A percentile compares a stretch with the other conserved stretches of the same genome.
These are phyloP conservation scores for Cladobotryum mycophilum DNA, from an alignment of 2,329 filamentous ascomycete species.

Conservation along the genomic window DNA sequence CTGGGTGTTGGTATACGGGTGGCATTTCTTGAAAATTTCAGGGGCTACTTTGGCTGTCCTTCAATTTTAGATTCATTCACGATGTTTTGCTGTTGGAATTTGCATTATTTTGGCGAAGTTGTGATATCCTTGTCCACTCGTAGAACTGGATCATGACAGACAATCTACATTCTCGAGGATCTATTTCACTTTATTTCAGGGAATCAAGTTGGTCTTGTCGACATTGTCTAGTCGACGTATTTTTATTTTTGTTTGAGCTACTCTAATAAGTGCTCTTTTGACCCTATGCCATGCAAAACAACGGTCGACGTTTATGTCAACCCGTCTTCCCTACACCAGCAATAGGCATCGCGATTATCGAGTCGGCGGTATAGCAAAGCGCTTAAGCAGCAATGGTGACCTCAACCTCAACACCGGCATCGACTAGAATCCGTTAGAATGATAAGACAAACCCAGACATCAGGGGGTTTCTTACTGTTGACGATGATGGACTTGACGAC, in stretches of 20 bases:
- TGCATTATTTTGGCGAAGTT: background rate
- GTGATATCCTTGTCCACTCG: too few relatives aligned
- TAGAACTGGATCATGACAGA: background rate
- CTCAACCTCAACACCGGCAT: constrained; percentile 89
- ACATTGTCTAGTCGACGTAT: background rate
- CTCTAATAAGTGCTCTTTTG: background rate
- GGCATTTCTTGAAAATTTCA: background rate
- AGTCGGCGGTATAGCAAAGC: constrained; percentile 1
- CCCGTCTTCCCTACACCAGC: background rate
- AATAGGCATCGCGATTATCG: background rate
- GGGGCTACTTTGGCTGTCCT: background rate
- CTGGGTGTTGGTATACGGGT: constrained; percentile 4
- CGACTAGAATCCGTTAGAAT: constrained; percentile 36
- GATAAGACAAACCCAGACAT: background rate
- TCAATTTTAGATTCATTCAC: too few relatives aligned
- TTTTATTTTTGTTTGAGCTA: background rate
- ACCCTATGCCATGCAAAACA: too few relatives aligned
- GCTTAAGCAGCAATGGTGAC: constrained; percentile 80
- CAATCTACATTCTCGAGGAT: background rate
- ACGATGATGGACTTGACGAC: constrained; percentile 95
- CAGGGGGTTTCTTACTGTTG: constrained; percentile 50
- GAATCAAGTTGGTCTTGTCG: too few relatives aligned
- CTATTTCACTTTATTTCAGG: background rate
- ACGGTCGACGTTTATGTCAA: background rate
- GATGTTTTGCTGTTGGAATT: background rate